A percentile compares a stretch with the other conserved stretches of the same genome.
These are phyloP conservation scores for Kitagawia praeruptora DNA, from an alignment of 129 eudicot genomes.

Conservation along the genomic window DNA sequence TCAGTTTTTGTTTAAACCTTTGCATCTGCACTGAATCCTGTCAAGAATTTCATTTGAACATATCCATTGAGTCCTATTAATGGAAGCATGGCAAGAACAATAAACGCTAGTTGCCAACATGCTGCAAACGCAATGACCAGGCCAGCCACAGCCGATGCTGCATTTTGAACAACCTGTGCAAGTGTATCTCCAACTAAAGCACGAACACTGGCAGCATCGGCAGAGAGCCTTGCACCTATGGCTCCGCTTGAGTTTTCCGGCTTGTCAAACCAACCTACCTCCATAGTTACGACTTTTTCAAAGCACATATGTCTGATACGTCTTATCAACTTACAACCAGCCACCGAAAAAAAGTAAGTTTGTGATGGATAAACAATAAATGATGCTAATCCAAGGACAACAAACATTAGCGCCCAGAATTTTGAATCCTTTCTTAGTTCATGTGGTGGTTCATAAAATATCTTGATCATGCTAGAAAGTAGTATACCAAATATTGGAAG, in stretches of 20 bases:
- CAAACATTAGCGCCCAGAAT: constrained; percentile 70
- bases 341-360: constrained; percentile 61
- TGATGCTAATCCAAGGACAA: constrained; percentile 47
- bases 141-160: constrained; percentile 45
- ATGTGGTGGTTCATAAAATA: constrained; percentile 49
- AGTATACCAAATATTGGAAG: constrained; percentile 63
- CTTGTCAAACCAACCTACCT: constrained; percentile 84
- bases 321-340: constrained; percentile 60
- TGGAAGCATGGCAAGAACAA: constrained; percentile 66
- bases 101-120: constrained; percentile 77
- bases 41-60: constrained; percentile 61
- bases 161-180: constrained; percentile 68
- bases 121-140: constrained; percentile 65
- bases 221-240: constrained; percentile 75
- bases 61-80: constrained; percentile 57
- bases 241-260: constrained; percentile 73
- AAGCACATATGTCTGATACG: constrained; percentile 68
- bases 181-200: constrained; percentile 83
- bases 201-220: constrained; percentile 75
- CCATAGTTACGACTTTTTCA: constrained; percentile 70
- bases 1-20: constrained; percentile 40
- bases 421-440: constrained; percentile 47
- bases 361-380: constrained; percentile 50
- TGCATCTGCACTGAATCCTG: constrained; percentile 93
- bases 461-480: constrained; percentile 56